Percentiles rank a stretch among this genome's conserved stretches.
Evolutionary conservation across 495 filamentous ascomycete genomes (phyloP).

Genomic region (Podospora didyma): DNA sequence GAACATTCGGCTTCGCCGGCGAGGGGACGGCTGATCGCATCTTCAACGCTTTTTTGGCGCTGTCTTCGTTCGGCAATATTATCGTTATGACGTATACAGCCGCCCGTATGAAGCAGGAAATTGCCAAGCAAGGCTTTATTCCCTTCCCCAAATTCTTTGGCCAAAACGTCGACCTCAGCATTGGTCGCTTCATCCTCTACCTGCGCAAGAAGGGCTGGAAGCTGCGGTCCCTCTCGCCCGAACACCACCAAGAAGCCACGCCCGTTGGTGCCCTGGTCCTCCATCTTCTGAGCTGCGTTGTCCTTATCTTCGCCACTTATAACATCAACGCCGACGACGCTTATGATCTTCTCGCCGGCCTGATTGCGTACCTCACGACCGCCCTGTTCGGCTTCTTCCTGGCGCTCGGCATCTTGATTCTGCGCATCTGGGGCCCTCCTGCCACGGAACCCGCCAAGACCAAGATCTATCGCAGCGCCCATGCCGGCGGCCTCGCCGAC

Average conservation of each 20-base stretch:
- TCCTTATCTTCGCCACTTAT: slow-evolving; percentile 33
- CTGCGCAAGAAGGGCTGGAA: slow-evolving; percentile 4
- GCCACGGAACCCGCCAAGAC: slow-evolving; percentile 14
- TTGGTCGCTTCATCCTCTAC: slow-evolving; percentile 20
- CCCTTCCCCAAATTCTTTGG: slow-evolving; percentile 46
- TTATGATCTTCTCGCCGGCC: slow-evolving; percentile 25
- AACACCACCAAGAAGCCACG: slow-evolving; percentile 31
- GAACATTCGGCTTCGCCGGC: slow-evolving; percentile 12
- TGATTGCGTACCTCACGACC: slow-evolving; percentile 27
- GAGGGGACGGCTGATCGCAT: slow-evolving; percentile 11
- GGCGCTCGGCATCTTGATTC: slow-evolving; percentile 28
- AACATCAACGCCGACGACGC: slow-evolving; percentile 18
- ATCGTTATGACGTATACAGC: slow-evolving; percentile 49
- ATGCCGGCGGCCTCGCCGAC: not conserved
- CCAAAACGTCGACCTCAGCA: slow-evolving; percentile 31
- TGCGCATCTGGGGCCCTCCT: slow-evolving; percentile 21
- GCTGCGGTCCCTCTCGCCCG: not conserved
- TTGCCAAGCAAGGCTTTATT: slow-evolving; percentile 50
- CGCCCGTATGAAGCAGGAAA: slow-evolving; percentile 49
- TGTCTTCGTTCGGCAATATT: slow-evolving; percentile 28
- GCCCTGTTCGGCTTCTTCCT: slow-evolving; percentile 31
- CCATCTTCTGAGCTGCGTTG: slow-evolving; percentile 40
- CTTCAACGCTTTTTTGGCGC: slow-evolving; percentile 22
- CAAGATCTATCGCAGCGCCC: not conserved
- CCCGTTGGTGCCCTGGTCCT: slow-evolving; percentile 39